Evolutionary conservation across 148 eudicot genomes (phyloP).

Genomic region (Talinum fruticosum): DNA sequence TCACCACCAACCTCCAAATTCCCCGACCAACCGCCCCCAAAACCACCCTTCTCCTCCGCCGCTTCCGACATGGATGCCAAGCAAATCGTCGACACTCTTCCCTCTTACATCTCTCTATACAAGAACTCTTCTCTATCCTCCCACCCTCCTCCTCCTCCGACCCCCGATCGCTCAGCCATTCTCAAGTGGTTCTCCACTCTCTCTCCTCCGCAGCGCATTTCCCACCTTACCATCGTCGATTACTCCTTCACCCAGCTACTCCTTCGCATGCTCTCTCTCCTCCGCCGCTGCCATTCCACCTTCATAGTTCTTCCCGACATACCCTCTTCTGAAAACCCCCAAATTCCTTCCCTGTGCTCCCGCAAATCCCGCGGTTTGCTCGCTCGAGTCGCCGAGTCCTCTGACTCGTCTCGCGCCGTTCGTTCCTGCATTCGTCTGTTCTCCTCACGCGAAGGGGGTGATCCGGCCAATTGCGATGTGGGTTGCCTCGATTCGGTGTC

Average conservation of each 20-base stretch:
- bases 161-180: slow-evolving; percentile 40
- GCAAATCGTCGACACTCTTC: slow-evolving; percentile 66
- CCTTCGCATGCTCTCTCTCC: slow-evolving; percentile 52
- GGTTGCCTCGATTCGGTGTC: slow-evolving; percentile 53
- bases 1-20: neutral
- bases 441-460: slow-evolving; percentile 56
- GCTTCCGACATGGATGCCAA: slow-evolving; percentile 40
- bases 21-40: slow-evolving; percentile 7
- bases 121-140: slow-evolving; percentile 28
- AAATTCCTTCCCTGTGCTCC: slow-evolving; percentile 50
- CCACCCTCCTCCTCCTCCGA: slow-evolving; percentile 13
- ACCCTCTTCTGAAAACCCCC: slow-evolving; percentile 27
- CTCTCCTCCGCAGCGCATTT: slow-evolving; percentile 59
- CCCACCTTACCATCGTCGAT: slow-evolving; percentile 68
- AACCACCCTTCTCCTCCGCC: slow-evolving; percentile 18
- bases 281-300: slow-evolving; percentile 4
- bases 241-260: slow-evolving; percentile 49
- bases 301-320: slow-evolving; percentile 73
- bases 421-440: slow-evolving; percentile 46
- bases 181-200: slow-evolving; percentile 78
- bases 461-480: slow-evolving; percentile 1
- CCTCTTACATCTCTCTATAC: slow-evolving; percentile 88
- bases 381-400: slow-evolving; percentile 37
- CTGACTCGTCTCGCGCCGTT: slow-evolving; percentile 34
- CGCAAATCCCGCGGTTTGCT: slow-evolving; percentile 61